Evolutionary conservation across 768 basidiomycete species (phyloP).

Genomic region (Suillus decipiens): DNA sequence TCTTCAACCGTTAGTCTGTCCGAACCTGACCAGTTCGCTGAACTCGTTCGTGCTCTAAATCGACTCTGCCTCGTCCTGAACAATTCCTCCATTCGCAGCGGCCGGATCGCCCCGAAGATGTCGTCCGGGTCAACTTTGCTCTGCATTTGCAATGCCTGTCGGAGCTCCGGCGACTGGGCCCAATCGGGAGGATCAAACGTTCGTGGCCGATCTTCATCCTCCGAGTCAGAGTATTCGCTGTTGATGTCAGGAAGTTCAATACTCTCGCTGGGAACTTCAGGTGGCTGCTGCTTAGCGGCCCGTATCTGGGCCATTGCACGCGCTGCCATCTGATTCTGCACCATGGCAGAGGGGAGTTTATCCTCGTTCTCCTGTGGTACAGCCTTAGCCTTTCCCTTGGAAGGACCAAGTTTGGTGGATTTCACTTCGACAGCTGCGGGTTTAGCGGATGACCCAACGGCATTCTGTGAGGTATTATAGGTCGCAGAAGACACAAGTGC

Average conservation of each 20-base stretch:
- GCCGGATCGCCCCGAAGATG: constrained; percentile 87
- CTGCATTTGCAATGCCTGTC: constrained; percentile 77
- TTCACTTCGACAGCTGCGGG: constrained; percentile 34
- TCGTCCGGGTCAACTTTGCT: constrained; percentile 88
- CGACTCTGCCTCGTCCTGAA: constrained; percentile 78
- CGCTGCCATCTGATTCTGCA: constrained; percentile 72
- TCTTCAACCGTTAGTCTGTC: constrained; percentile 85
- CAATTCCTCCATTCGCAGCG: constrained; percentile 90
- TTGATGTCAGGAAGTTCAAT: constrained; percentile 95
- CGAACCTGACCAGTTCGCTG: constrained; percentile 95
- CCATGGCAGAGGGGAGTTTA: constrained; percentile 58
- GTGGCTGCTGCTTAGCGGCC: constrained; percentile 51
- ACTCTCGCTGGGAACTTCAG: constrained; percentile 66
- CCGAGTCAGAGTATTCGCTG: constrained; percentile 96
- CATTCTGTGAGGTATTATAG: constrained; percentile 41
- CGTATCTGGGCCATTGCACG: constrained; percentile 68
- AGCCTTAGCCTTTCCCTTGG: constrained; percentile 55
- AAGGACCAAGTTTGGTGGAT: constrained; percentile 37
- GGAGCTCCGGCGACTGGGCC: constrained; percentile 90
- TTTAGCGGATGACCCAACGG: constrained; percentile 30
- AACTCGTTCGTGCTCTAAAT: constrained; percentile 89
- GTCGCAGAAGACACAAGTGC: constrained; percentile 40
- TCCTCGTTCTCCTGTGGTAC: constrained; percentile 48
- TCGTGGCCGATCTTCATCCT: constrained; percentile 78
- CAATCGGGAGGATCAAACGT: constrained; percentile 81